Evolutionary conservation across 2,329 filamentous ascomycete genomes (phyloP), one percentile per base, ranked within the genome.

Genomic region (Arthrobotrys sinensis): DNA sequence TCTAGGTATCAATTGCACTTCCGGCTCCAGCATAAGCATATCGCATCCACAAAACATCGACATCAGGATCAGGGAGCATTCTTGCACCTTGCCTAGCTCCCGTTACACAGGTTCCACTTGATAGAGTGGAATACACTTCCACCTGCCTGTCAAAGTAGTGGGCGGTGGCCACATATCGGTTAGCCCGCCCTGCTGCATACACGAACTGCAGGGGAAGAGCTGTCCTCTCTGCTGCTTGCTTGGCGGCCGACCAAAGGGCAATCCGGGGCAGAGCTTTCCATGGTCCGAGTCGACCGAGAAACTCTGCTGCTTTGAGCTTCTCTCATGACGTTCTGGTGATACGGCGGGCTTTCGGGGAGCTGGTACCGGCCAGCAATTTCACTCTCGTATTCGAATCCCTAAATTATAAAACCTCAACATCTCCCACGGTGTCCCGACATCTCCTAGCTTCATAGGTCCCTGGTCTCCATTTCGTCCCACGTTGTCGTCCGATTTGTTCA

Each of bases 191-290:
- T 60, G 55, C 55, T 75, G 70, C 70, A 75, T 67, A 67, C 53
- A 68, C 55, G 50, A 50, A 62, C 70, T 75, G 70, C 70, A 75
- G 70, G 70, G 70, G 70, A 67, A 75, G n/a, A n/a, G 70, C 50
- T 73, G 32, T 8, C 38, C 43, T 62, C 34, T 43, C 52, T 48
- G 46, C 12, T 34, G n/a, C 55, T 43, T 36, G 32, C 63, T 65
- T 60, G 63, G 63, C 70, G 53, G 21, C 53, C 70, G 52, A 75
- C 63, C 43, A 75, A 60, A 67, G 43, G 50, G 70, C 45, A 75
- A 46, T 75, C 70, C 70, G 70, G 70, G 70, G 70, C 70, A 63
- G 40, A 62, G 64, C 46, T 57, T 66, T 66, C 60, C 62, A 73
- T 73, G 69, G 52, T 36, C 60, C 60, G 70, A 53, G 5, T 66